phyloP scores from a whole-genome alignment of 176 grass and related monocot genomes.

The Oryza coarctata region DNA sequence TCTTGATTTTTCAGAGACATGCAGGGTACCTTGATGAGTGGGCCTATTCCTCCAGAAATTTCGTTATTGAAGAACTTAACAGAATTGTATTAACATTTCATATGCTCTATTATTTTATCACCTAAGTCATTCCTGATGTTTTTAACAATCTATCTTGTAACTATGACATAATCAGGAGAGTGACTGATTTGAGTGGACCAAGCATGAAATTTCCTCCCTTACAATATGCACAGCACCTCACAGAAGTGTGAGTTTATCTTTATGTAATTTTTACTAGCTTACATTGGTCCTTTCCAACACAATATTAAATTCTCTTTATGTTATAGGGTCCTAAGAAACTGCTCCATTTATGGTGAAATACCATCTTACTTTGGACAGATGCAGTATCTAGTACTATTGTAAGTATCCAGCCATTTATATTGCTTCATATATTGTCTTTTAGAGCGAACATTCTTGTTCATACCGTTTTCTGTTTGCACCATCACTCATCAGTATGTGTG shows the following conservation, averaged over 20 bases:
- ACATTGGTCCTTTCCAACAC: background rate
- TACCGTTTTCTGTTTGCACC: background rate
- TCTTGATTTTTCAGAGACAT: constrained; percentile 60
- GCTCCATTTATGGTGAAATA: constrained; percentile 68
- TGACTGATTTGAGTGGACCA: constrained; percentile 69
- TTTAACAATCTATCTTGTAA: constrained; percentile 14
- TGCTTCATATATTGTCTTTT: constrained; percentile 22
- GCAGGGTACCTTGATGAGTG: constrained; percentile 73
- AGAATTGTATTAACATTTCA: constrained; percentile 60
- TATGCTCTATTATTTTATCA: background rate
- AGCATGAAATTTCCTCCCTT: constrained; percentile 68
- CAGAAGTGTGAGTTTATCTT: constrained; percentile 66
- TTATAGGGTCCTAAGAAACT: constrained; percentile 75
- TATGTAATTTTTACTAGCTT: constrained; percentile 11
- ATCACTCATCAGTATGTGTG: background rate
- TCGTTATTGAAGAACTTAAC: constrained; percentile 68
- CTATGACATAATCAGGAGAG: constrained; percentile 56
- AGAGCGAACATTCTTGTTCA: background rate
- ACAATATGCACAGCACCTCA: constrained; percentile 61
- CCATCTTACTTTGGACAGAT: constrained; percentile 62
- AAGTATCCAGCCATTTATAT: constrained; percentile 36
- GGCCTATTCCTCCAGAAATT: constrained; percentile 72
- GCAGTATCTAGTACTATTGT: constrained; percentile 69
- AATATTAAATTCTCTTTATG: constrained; percentile 33
- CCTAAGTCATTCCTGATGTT: background rate